These are phyloP conservation scores for Saccharomycopsis phalli DNA, from an alignment of 1,139 yeast genomes.

Conservation along the genomic window DNA sequence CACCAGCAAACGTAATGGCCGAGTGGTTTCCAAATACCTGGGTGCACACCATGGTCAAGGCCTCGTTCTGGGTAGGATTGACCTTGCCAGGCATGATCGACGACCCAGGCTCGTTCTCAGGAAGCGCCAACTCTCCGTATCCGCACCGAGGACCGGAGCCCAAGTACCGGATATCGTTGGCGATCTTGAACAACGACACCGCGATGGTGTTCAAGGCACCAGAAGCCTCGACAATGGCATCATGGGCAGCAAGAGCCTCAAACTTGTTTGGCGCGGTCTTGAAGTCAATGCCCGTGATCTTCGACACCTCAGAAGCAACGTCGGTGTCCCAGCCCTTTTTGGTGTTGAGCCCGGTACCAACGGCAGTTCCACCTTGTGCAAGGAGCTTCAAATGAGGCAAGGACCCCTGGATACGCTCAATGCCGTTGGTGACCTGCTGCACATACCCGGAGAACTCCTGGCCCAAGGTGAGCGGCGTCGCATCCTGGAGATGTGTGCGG, in stretches of 20 bases:
- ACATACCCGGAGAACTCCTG: conserved; percentile 97
- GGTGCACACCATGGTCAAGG: conserved; percentile 94
- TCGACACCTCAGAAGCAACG: conserved; percentile 70
- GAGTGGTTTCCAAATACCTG: conserved; percentile 97
- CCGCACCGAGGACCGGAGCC: conserved; percentile 99
- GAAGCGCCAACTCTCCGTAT: conserved; percentile 88
- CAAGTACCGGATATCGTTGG: conserved; percentile 94
- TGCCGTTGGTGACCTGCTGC: conserved; percentile 86
- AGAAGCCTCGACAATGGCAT: conserved; percentile 93
- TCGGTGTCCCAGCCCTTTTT: conserved; percentile 78
- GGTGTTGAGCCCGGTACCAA: conserved; percentile 97
- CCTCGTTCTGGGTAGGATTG: conserved; percentile 98
- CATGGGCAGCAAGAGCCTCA: conserved; percentile 98
- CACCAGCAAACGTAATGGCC: conserved; percentile 93
- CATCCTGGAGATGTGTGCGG: conserved; percentile 97
- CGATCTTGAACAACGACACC: conserved; percentile 86
- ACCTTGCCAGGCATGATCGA: conserved; percentile 99
- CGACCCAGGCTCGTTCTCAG: conserved; percentile 98
- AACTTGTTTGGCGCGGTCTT: conserved; percentile 96
- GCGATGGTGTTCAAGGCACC: conserved; percentile 97
- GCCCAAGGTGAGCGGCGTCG: conserved; percentile 95
- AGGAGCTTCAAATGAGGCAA: conserved; percentile 70
- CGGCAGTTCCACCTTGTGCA: conserved; percentile 99
- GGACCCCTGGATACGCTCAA: conserved; percentile 69
- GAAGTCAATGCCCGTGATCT: conserved; percentile 81